Conservation (phyloP, 2,329 filamentous ascomycete genomes). For the Cucurbitaria berberidis region DNA sequence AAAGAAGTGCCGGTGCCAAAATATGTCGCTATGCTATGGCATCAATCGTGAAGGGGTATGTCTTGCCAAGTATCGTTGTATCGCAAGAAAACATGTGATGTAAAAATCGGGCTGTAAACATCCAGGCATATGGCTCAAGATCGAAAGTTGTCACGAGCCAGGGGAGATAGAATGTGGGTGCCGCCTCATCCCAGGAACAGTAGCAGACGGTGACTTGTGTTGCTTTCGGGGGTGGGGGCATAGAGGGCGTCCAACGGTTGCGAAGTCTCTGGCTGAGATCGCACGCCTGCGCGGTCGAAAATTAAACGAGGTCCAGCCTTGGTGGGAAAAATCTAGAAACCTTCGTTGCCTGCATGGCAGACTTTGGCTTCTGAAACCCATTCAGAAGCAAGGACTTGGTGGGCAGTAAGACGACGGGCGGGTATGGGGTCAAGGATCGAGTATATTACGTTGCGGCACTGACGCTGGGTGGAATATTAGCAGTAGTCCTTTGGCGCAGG, state of each 20-base stretch:
- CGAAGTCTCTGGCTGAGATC: not conserved
- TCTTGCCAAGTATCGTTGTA: constrained; percentile 42
- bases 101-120: constrained; percentile 29
- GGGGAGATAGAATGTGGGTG: not conserved
- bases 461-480: constrained; percentile 66
- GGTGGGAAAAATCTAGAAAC: constrained; percentile 63
- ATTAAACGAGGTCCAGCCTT: constrained; percentile 8
- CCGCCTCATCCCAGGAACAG: not conserved
- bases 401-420: constrained; percentile 87
- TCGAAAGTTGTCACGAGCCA: constrained; percentile 17
- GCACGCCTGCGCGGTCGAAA: constrained; percentile 20
- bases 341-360: constrained; percentile 95
- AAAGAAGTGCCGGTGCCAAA: constrained; percentile 31
- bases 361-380: constrained; percentile 98
- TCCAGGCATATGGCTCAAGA: constrained; percentile 29
- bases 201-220: not conserved
- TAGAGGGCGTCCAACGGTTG: constrained; percentile 10
- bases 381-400: constrained; percentile 96
- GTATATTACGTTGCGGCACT: constrained; percentile 98
- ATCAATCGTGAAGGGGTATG: constrained; percentile 47
- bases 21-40: constrained; percentile 44
- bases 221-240: constrained; percentile 2
- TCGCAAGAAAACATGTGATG: constrained; percentile 32
- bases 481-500: not conserved
- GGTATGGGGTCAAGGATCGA: constrained; percentile 97